Evolutionary conservation across 1,284 basidiomycete species (phyloP).

Genomic region (Marasmius sp.): DNA sequence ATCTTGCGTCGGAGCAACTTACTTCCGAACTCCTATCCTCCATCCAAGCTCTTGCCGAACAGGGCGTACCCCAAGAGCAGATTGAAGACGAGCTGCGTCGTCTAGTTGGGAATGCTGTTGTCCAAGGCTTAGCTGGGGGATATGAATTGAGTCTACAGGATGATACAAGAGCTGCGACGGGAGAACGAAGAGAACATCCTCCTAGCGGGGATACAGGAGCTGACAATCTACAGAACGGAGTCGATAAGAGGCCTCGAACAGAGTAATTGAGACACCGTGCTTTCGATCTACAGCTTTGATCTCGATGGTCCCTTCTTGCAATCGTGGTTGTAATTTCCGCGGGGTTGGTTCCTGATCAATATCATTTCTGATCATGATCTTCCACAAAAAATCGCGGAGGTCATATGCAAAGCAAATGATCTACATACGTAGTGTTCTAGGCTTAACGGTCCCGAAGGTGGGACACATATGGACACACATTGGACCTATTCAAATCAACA

Average conservation of each 20-base stretch:
- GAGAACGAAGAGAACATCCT: conserved; percentile 12
- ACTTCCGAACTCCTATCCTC: conserved; percentile 68
- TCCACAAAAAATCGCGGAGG: no score
- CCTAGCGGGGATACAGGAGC: conserved; percentile 7
- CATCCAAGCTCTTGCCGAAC: conserved; percentile 66
- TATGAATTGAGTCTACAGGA: conserved; percentile 41
- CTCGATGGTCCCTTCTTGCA: no score
- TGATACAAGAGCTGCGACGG: conserved; percentile 15
- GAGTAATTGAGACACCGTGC: conserved; percentile 13
- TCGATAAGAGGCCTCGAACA: conserved; percentile 29
- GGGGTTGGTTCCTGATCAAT: no score
- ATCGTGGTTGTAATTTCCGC: no score
- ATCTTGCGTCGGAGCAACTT: conserved; percentile 66
- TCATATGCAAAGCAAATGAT: no score
- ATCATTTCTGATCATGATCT: no score
- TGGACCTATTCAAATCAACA: no score
- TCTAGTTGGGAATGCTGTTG: conserved; percentile 58
- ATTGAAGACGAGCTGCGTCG: conserved; percentile 58
- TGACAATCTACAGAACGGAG: neutral
- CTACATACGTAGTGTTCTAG: no score
- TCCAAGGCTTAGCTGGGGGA: conserved; percentile 60
- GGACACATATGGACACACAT: no score
- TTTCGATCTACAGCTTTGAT: no score
- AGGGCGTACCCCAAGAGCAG: conserved; percentile 60
- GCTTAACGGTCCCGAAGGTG: no score